A percentile compares a stretch with the other conserved stretches of the same genome.
These are phyloP conservation scores for Metschnikowia aberdeeniae DNA, from an alignment of 805 yeast genomes.

Conservation along the genomic window DNA sequence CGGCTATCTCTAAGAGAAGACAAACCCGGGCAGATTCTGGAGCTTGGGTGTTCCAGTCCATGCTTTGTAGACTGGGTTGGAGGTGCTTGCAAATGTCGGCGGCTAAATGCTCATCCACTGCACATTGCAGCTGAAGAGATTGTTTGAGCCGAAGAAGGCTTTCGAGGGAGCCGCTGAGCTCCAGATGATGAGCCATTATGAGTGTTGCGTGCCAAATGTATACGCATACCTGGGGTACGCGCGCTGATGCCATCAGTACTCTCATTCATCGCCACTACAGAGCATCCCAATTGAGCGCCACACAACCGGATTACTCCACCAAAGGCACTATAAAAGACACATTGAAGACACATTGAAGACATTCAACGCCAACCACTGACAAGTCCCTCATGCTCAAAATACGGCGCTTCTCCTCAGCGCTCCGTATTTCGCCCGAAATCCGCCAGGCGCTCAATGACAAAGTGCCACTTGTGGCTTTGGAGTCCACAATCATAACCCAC, in stretches of 20 bases:
- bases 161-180: no score
- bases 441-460: constrained; percentile 53
- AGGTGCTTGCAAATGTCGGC: constrained; percentile 3
- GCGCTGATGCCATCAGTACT: not conserved
- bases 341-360: no score
- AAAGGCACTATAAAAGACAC: no score
- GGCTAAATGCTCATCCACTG: not conserved
- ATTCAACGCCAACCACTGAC: no score
- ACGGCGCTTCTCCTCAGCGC: constrained; percentile 6
- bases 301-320: no score
- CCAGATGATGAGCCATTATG: no score
- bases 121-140: not conserved
- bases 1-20: constrained; percentile 9
- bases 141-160: not conserved
- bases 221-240: constrained; percentile 1
- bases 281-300: no score
- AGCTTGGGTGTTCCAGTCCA: constrained; percentile 8
- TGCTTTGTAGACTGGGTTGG: not conserved
- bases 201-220: no score
- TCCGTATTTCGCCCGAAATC: constrained; percentile 48
- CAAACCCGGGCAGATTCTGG: not conserved
- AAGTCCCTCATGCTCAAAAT: not conserved
- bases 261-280: no score
- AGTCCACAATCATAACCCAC: constrained; percentile 84
- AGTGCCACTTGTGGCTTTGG: constrained; percentile 74